phyloP scores from a whole-genome alignment of 768 basidiomycete genomes.

The Serendipita sp. region DNA sequence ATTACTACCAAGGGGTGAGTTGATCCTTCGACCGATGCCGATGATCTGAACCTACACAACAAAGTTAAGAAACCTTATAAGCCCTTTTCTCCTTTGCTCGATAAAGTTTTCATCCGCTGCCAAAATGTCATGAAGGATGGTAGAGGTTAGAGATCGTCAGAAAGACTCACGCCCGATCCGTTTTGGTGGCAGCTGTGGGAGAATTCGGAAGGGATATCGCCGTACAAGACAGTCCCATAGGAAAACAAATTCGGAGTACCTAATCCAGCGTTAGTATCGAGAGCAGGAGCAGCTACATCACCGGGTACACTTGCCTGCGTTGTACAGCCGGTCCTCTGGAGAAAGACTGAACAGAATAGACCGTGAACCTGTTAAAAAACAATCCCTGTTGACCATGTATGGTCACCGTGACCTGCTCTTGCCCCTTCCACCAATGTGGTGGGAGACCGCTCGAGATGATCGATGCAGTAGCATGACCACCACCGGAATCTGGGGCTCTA shows the following conservation, averaged over 20 bases:
- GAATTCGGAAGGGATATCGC: slow-evolving; percentile 86
- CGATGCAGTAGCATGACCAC: slow-evolving; percentile 36
- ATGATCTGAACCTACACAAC: slow-evolving; percentile 39
- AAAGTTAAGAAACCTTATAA: slow-evolving; percentile 65
- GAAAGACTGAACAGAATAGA: slow-evolving; percentile 48
- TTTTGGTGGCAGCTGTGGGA: slow-evolving; percentile 82
- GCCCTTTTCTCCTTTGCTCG: slow-evolving; percentile 76
- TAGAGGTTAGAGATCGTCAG: neutral
- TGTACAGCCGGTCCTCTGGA: slow-evolving; percentile 14
- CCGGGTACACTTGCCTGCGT: slow-evolving; percentile 54
- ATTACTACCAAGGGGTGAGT: slow-evolving; percentile 36
- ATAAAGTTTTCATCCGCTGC: slow-evolving; percentile 78
- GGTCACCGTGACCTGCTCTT: slow-evolving; percentile 53
- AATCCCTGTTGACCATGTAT: slow-evolving; percentile 84
- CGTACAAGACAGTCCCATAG: slow-evolving; percentile 74
- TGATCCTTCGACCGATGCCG: neutral
- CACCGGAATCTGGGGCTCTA: slow-evolving; percentile 13
- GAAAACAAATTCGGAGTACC: slow-evolving; percentile 89
- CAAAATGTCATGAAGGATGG: slow-evolving; percentile 11
- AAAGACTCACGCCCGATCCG: slow-evolving; percentile 68
- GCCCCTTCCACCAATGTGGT: slow-evolving; percentile 74
- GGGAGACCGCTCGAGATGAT: slow-evolving; percentile 48
- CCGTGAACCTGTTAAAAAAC: slow-evolving; percentile 72
- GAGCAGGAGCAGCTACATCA: slow-evolving; percentile 8
- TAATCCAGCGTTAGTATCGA: neutral